Evolutionary conservation across 352 stramenopile species (phyloP).

Genomic region (Pythium folliculosum): DNA sequence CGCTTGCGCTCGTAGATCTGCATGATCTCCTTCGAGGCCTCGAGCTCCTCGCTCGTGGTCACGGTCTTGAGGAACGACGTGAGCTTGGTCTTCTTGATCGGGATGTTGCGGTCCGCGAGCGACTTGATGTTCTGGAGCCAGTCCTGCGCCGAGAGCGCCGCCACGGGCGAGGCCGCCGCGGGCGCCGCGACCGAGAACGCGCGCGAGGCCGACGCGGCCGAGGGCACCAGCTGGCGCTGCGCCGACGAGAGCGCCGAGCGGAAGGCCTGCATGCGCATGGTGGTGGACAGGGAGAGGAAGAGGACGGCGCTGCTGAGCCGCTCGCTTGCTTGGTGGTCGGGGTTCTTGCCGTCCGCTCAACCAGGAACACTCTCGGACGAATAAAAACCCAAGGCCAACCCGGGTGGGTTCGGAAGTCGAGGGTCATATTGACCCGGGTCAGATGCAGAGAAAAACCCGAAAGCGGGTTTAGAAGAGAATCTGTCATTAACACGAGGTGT

Average conservation of each 20-base stretch:
- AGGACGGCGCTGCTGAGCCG: slow-evolving; percentile 69
- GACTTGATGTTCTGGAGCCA: slow-evolving; percentile 84
- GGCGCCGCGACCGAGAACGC: slow-evolving; percentile 37
- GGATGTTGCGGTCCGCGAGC: slow-evolving; percentile 69
- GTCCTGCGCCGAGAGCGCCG: slow-evolving; percentile 58
- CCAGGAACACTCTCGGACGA: neutral
- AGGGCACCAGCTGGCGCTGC: slow-evolving; percentile 47
- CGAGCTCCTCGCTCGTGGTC: slow-evolving; percentile 77
- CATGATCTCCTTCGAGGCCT: slow-evolving; percentile 85
- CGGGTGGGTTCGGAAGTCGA: neutral
- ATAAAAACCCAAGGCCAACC: neutral
- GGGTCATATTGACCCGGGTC: neutral
- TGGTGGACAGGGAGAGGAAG: slow-evolving; percentile 28
- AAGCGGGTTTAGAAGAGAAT: neutral
- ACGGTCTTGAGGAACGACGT: slow-evolving; percentile 84
- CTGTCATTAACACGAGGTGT: neutral
- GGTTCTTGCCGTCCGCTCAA: neutral
- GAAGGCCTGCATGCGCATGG: slow-evolving; percentile 67
- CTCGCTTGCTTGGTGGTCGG: neutral
- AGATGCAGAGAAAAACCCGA: neutral
- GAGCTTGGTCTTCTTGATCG: slow-evolving; percentile 85
- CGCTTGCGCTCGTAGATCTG: slow-evolving; percentile 88
- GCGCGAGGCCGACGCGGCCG: slow-evolving; percentile 22
- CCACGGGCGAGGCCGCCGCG: slow-evolving; percentile 1
- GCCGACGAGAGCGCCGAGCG: slow-evolving; percentile 56